A percentile compares a stretch with the other conserved stretches of the same genome.
phyloP scores from a whole-genome alignment of 1,284 basidiomycete species.

The Cryptococcus sp. region DNA sequence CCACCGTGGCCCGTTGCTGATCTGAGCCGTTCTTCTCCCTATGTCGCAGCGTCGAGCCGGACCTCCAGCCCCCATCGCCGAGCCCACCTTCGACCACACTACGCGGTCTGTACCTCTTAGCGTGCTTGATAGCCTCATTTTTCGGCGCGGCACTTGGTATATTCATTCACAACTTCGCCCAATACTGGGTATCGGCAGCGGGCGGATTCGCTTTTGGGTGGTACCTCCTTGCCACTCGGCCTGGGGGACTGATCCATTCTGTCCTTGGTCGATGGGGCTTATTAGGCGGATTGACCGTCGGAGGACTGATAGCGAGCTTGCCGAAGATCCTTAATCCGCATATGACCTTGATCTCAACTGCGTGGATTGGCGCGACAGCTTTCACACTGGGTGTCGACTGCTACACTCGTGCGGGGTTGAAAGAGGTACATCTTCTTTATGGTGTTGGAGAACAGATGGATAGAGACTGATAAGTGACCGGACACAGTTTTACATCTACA shows the following conservation, averaged over 20 bases:
- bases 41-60: conserved; percentile 39
- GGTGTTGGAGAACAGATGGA: neutral
- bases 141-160: conserved; percentile 81
- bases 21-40: neutral
- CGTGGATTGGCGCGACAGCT: conserved; percentile 76
- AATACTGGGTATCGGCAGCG: conserved; percentile 82
- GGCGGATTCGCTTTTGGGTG: conserved; percentile 84
- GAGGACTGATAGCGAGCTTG: conserved; percentile 65
- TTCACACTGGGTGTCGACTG: conserved; percentile 92
- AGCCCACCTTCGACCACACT: conserved; percentile 75
- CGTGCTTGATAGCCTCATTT: conserved; percentile 74
- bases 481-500: conserved; percentile 83
- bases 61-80: conserved; percentile 61
- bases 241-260: conserved; percentile 78
- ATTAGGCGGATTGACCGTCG: conserved; percentile 64
- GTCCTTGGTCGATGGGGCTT: conserved; percentile 80
- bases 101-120: conserved; percentile 86
- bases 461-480: conserved; percentile 39
- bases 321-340: conserved; percentile 75
- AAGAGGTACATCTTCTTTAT: conserved; percentile 66
- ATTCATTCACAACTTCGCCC: conserved; percentile 82
- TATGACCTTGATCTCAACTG: conserved; percentile 76
- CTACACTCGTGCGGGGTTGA: conserved; percentile 83
- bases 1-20: neutral
- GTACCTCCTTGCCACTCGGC: conserved; percentile 80